Evolutionary conservation across 1,139 yeast genomes (phyloP).

Genomic region (Suhomyces anneliseae): DNA sequence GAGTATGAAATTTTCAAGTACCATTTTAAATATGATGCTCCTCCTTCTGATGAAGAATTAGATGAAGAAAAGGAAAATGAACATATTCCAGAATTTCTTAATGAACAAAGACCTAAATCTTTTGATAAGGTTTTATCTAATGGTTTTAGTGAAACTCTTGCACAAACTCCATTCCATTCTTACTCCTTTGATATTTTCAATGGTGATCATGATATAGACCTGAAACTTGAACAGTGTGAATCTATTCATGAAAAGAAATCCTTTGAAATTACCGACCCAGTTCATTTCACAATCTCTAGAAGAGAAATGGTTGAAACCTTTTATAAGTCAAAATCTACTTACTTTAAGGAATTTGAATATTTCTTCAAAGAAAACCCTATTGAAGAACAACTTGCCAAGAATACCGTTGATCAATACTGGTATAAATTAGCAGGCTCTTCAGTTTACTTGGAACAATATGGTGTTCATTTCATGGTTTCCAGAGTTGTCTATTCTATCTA

Average conservation of each 20-base stretch:
- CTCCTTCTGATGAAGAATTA: slow-evolving; percentile 2
- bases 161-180: neutral
- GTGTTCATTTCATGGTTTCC: slow-evolving; percentile 39
- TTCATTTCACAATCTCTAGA: slow-evolving; percentile 8
- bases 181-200: slow-evolving; percentile 10
- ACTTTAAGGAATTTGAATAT: slow-evolving; percentile 12
- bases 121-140: neutral
- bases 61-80: slow-evolving; percentile 1
- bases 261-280: slow-evolving; percentile 8
- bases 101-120: neutral
- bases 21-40: slow-evolving; percentile 4
- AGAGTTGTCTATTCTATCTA: slow-evolving; percentile 32
- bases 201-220: slow-evolving; percentile 7
- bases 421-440: slow-evolving; percentile 40
- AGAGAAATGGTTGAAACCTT: slow-evolving; percentile 9
- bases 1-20: slow-evolving; percentile 2
- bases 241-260: slow-evolving; percentile 2
- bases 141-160: neutral
- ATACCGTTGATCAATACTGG: slow-evolving; percentile 35
- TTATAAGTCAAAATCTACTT: slow-evolving; percentile 7
- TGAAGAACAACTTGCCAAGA: slow-evolving; percentile 19
- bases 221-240: slow-evolving; percentile 8
- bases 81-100: neutral
- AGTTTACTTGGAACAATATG: slow-evolving; percentile 42
- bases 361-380: slow-evolving; percentile 15